Evolutionary conservation across 225 moss, liverwort and hornwort species (phyloP).

Genomic region (Antitrichia curtipendula): DNA sequence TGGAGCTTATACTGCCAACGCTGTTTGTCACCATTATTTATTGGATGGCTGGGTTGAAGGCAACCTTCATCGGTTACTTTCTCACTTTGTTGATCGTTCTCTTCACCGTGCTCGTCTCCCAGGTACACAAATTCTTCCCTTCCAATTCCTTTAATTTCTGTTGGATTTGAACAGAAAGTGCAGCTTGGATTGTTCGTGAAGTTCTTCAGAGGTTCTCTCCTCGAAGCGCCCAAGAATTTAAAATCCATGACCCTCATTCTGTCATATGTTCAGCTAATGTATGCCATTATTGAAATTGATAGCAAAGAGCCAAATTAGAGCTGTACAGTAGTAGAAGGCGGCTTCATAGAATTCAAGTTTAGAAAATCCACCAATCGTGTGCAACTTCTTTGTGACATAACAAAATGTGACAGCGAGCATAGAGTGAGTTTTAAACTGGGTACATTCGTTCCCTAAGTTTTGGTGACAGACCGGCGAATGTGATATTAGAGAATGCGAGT

Average conservation of each 20-base stretch:
- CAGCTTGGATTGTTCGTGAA: not conserved
- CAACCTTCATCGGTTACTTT: slow-evolving; percentile 21
- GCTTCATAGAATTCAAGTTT: not conserved
- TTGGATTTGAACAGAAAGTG: not conserved
- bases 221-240: not conserved
- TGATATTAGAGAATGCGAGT: not conserved
- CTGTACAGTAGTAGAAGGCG: not conserved
- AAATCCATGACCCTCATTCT: not conserved
- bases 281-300: not conserved
- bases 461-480: not conserved
- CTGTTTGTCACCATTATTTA: slow-evolving; percentile 41
- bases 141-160: not conserved
- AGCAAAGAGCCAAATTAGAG: not conserved
- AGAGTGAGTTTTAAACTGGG: not conserved
- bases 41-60: slow-evolving; percentile 49
- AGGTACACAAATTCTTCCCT: slow-evolving; percentile 10
- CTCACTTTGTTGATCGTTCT: slow-evolving; percentile 28
- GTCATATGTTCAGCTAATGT: not conserved
- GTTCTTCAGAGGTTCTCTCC: not conserved
- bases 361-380: not conserved
- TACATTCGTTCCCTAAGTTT: not conserved
- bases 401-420: not conserved
- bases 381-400: not conserved
- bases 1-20: slow-evolving; percentile 52
- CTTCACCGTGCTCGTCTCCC: slow-evolving; percentile 54